Evolutionary conservation across 2,329 filamentous ascomycete genomes (phyloP).

Genomic region (Paraphaeosphaeria sporulosa): DNA sequence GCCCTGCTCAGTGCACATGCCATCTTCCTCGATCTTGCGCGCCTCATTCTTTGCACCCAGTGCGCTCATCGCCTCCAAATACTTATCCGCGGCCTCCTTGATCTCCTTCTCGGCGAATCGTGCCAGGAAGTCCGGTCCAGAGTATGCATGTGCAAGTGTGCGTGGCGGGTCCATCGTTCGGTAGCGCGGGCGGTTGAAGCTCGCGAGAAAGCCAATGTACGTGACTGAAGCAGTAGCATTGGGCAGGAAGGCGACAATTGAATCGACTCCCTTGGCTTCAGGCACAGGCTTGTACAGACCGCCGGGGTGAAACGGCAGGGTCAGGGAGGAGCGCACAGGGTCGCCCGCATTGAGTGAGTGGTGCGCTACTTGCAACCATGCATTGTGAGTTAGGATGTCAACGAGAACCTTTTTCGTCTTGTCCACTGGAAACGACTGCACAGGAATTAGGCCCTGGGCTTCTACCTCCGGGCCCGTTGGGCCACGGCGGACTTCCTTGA

Average conservation of each 20-base stretch:
- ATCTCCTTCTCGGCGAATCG: conserved; percentile 8
- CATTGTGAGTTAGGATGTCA: conserved; percentile 13
- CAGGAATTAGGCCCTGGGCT: conserved; percentile 2
- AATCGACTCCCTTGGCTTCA: conserved; percentile 7
- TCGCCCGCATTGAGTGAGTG: conserved; percentile 14
- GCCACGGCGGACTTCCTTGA: conserved; percentile 11
- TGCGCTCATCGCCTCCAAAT: background rate
- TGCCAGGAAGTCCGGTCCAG: background rate
- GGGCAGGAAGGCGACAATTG: conserved; percentile 10
- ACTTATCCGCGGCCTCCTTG: background rate
- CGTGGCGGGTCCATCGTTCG: conserved; percentile 8
- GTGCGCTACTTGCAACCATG: conserved; percentile 14
- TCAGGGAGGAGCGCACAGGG: conserved; percentile 10
- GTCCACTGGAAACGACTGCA: background rate
- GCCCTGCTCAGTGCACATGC: conserved; percentile 10
- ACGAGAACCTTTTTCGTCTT: conserved; percentile 5
- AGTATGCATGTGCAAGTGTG: conserved; percentile 13
- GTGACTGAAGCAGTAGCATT: conserved; percentile 11
- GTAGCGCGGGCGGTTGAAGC: conserved; percentile 16
- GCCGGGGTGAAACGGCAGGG: conserved; percentile 9
- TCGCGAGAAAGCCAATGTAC: conserved; percentile 7
- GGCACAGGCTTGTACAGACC: conserved; percentile 12
- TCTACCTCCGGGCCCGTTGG: conserved; percentile 10
- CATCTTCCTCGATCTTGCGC: conserved; percentile 11
- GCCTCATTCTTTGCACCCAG: conserved; percentile 11